Conservation (phyloP, 805 yeast genomes). For the Yarrowia porcina region DNA sequence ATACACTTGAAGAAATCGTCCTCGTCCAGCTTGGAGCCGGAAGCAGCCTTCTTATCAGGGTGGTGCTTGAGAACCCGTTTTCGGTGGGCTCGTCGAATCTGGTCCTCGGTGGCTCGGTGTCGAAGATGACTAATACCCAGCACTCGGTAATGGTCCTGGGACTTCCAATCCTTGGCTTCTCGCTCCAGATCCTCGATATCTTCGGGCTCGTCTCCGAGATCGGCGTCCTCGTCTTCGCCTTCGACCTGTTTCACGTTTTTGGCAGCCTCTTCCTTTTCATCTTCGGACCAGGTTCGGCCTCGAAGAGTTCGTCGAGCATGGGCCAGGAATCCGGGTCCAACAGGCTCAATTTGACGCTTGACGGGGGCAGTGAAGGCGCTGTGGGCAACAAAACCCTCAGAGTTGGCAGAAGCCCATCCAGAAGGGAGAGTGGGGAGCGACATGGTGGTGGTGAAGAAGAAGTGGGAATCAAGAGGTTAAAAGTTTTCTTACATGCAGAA, state of each 20-base stretch:
- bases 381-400: constrained; percentile 34
- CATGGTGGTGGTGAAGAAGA: constrained; percentile 4
- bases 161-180: constrained; percentile 98
- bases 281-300: constrained; percentile 99
- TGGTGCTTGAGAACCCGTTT: constrained; percentile 94
- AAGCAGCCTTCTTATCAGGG: constrained; percentile 95
- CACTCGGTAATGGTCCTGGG: constrained; percentile 93
- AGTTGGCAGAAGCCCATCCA: constrained; percentile 32
- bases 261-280: constrained; percentile 88
- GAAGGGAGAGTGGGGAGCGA: constrained; percentile 33
- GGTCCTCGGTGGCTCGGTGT: constrained; percentile 86
- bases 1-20: constrained; percentile 92
- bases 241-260: constrained; percentile 73
- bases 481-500: not conserved
- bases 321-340: constrained; percentile 91
- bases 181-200: constrained; percentile 75
- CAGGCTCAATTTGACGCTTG: constrained; percentile 83
- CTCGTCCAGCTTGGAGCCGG: constrained; percentile 75
- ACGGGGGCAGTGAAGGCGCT: constrained; percentile 36
- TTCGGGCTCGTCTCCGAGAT: constrained; percentile 60
- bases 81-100: constrained; percentile 95
- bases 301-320: constrained; percentile 94
- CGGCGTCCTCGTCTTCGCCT: constrained; percentile 49
- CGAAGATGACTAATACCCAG: constrained; percentile 90
- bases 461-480: not conserved